These are phyloP conservation scores for Penicillium polonicum DNA, from an alignment of 2,329 filamentous ascomycete species.

Conservation along the genomic window DNA sequence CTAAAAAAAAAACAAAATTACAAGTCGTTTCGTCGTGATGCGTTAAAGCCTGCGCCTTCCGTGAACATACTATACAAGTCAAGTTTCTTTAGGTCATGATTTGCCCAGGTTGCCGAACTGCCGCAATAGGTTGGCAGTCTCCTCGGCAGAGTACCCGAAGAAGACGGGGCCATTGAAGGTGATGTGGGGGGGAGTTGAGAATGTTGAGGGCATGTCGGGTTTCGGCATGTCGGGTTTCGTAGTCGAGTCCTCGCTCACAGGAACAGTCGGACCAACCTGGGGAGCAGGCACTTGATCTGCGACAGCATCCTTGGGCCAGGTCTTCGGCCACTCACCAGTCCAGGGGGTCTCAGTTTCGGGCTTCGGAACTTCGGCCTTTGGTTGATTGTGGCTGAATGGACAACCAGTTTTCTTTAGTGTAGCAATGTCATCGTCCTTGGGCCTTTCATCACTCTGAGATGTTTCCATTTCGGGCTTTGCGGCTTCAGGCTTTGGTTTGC, in stretches of 20 bases:
- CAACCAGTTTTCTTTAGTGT: neutral
- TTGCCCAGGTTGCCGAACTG: slow-evolving; percentile 41
- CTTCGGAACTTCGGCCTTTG: neutral
- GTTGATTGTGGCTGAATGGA: slow-evolving; percentile 13
- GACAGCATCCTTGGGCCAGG: neutral
- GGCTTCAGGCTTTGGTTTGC: slow-evolving; percentile 17
- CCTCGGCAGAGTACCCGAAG: slow-evolving; percentile 82
- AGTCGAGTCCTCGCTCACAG: slow-evolving; percentile 10
- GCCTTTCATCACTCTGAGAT: slow-evolving; percentile 7
- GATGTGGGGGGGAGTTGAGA: slow-evolving; percentile 60
- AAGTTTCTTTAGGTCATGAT: slow-evolving; percentile 6
- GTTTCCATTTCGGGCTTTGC: slow-evolving; percentile 11
- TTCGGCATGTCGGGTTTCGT: slow-evolving; percentile 8
- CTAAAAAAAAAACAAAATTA: neutral
- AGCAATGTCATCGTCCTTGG: neutral
- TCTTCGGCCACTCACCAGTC: neutral
- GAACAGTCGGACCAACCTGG: neutral
- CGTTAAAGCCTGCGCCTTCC: slow-evolving; percentile 11
- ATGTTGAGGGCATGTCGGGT: slow-evolving; percentile 6
- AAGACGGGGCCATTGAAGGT: slow-evolving; percentile 92
- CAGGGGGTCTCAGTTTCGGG: neutral
- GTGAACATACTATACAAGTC: slow-evolving; percentile 3
- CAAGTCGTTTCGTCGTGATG: slow-evolving; percentile 22
- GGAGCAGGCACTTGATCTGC: neutral
- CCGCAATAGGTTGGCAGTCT: slow-evolving; percentile 74